Base-by-base conservation (phyloP, 352 stramenopile species). In the Globisporangium canariense region DNA sequence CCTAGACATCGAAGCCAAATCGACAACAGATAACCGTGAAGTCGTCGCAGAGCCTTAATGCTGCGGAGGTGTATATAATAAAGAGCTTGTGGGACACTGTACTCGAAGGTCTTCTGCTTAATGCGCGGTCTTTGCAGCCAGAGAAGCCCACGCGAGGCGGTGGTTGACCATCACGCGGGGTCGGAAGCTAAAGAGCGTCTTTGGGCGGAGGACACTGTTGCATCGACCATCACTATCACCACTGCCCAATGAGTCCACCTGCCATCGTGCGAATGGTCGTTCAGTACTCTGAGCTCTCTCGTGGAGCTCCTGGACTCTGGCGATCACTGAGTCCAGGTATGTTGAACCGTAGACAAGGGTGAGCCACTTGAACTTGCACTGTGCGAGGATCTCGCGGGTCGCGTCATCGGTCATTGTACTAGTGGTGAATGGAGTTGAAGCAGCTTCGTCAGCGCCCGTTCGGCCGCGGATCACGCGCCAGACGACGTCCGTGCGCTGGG, bases 401-500 rank as follows among this genome's bases (percentile, higher is more conserved):
- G 25, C n/a, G 13, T 38, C 14, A 28, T 28, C 25, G 25, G 25
- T 28, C 25, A 28, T 28, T 28, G 25, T 28, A 28, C 25, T 28
- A 28, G 25, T 28, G 10, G 7, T 55, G 32, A 36, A 36, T 5
- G 32, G 32, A 30, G 25, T 2, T 28, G 40, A 16, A 36, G 9
- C 11, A 8, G 40, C 30, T 11, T n/a, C 30, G 41, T 28, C 22
- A 32, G 16, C n/a, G 14, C 3, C 2, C 8, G 25, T 53, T 30
- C 41, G 16, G 25, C 30, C 5, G 30, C 30, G 58, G 47, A 64
- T 32, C 11, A 41, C 45, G 9, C 25, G 45, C 46, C 58, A 64
- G 18, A 64, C 30, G 46, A 55, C 30, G n/a, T 67, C 62, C 25
- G 69, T 59, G 38, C 69, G 63, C 22, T 77, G 60, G 13, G 56